Conservation (phyloP, 2,329 filamentous ascomycete genomes). For the Pseudonectria buxi region DNA sequence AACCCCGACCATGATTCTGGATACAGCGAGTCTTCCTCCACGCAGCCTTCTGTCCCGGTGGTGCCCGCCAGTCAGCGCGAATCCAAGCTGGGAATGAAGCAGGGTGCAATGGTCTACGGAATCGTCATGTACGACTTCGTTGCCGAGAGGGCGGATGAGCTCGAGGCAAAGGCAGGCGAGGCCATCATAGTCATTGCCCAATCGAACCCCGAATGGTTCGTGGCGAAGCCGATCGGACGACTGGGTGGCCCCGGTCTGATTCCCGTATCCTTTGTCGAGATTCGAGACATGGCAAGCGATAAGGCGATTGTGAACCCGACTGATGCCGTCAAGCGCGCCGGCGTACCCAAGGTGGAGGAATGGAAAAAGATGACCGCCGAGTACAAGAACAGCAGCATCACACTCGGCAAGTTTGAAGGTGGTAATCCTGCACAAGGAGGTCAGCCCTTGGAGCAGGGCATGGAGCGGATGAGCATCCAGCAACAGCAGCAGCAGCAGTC, state of each 20-base stretch:
- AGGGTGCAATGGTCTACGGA: constrained; percentile 88
- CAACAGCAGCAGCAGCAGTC: constrained; percentile 31
- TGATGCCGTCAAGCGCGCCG: constrained; percentile 79
- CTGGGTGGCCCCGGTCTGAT: constrained; percentile 94
- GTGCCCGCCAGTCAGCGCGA: constrained; percentile 34
- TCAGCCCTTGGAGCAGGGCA: constrained; percentile 56
- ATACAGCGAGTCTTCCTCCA: constrained; percentile 46
- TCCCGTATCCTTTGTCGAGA: constrained; percentile 93
- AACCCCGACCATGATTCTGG: constrained; percentile 82
- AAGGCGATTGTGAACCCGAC: constrained; percentile 73
- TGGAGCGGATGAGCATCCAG: constrained; percentile 73
- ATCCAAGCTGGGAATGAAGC: constrained; percentile 46
- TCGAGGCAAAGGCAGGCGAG: constrained; percentile 91
- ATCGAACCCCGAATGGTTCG: constrained; percentile 98
- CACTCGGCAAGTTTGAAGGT: constrained; percentile 79
- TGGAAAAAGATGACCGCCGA: constrained; percentile 99
- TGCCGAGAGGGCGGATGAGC: constrained; percentile 88
- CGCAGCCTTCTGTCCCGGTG: constrained; percentile 17
- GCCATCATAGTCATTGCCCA: constrained; percentile 98
- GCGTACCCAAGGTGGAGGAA: constrained; percentile 91
- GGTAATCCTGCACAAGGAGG: constrained; percentile 33
- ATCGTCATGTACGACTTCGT: constrained; percentile 96
- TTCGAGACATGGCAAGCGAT: constrained; percentile 86
- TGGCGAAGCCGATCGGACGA: constrained; percentile 96
- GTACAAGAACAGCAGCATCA: constrained; percentile 99